Percentiles rank a stretch among this genome's conserved stretches.
These are phyloP conservation scores for Aspergillus avenaceus DNA, from an alignment of 495 filamentous ascomycete species.

Conservation along the genomic window DNA sequence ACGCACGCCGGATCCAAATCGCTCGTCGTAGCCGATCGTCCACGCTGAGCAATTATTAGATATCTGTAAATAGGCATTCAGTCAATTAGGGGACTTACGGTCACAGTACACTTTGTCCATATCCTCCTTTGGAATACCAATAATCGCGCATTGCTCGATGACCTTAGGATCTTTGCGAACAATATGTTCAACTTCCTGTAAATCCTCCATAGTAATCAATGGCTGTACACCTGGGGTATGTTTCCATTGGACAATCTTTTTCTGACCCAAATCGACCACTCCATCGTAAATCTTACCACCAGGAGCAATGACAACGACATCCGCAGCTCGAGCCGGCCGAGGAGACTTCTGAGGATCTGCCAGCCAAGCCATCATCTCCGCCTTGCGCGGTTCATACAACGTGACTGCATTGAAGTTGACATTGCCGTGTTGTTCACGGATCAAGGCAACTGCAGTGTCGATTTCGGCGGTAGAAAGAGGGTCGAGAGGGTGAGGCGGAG, in stretches of 20 bases:
- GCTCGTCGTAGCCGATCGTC: slow-evolving; percentile 95
- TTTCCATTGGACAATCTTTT: slow-evolving; percentile 72
- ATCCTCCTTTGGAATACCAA: slow-evolving; percentile 80
- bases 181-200: slow-evolving; percentile 81
- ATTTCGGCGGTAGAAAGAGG: slow-evolving; percentile 78
- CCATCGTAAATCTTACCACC: slow-evolving; percentile 84
- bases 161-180: slow-evolving; percentile 79
- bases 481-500: slow-evolving; percentile 75
- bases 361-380: slow-evolving; percentile 81
- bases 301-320: slow-evolving; percentile 80
- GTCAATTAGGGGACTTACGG: slow-evolving; percentile 47
- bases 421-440: slow-evolving; percentile 65
- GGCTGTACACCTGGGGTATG: slow-evolving; percentile 78
- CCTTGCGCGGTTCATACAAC: slow-evolving; percentile 84
- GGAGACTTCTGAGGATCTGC: slow-evolving; percentile 55
- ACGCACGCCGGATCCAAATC: slow-evolving; percentile 74
- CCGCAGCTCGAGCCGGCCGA: slow-evolving; percentile 69
- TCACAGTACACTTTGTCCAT: slow-evolving; percentile 94
- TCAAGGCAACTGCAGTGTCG: slow-evolving; percentile 62
- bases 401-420: slow-evolving; percentile 87
- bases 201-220: slow-evolving; percentile 92
- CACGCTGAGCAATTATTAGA: slow-evolving; percentile 55
- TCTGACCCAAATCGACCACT: slow-evolving; percentile 69
- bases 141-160: slow-evolving; percentile 85
- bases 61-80: neutral